These are phyloP conservation scores for Suhomyces guaymorum DNA, from an alignment of 1,139 yeast genomes.

Conservation along the genomic window DNA sequence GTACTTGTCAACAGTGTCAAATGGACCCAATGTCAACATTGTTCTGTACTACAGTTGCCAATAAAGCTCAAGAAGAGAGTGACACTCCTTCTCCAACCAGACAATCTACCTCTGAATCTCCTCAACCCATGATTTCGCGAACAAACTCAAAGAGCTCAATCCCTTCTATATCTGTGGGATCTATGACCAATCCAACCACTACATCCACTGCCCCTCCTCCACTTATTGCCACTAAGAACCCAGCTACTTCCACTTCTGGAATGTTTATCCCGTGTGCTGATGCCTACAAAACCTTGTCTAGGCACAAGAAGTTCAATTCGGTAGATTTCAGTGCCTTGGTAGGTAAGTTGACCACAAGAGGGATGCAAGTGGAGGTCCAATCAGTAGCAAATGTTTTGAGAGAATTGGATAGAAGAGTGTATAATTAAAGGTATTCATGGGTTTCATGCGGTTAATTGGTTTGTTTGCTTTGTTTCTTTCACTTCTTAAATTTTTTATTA, in stretches of 20 bases:
- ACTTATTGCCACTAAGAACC: conserved; percentile 19
- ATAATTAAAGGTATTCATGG: conserved; percentile 32
- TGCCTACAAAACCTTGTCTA: conserved; percentile 79
- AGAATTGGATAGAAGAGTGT: conserved; percentile 71
- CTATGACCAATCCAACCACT: conserved; percentile 24
- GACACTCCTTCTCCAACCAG: conserved; percentile 9
- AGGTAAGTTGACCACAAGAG: conserved; percentile 74
- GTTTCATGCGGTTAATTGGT: background rate
- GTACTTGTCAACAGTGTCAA: conserved; percentile 83
- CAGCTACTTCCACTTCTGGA: conserved; percentile 30
- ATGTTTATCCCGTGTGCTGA: conserved; percentile 85
- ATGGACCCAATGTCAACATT: conserved; percentile 85
- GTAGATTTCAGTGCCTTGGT: conserved; percentile 76
- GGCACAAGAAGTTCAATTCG: conserved; percentile 72
- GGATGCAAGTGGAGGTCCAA: conserved; percentile 87
- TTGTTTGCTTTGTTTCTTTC: conserved; percentile 1
- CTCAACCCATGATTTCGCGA: conserved; percentile 17
- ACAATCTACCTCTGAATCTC: conserved; percentile 12
- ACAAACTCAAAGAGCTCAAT: conserved; percentile 17
- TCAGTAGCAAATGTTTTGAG: conserved; percentile 81
- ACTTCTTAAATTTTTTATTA: background rate
- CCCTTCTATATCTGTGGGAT: conserved; percentile 16
- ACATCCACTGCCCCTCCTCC: conserved; percentile 25
- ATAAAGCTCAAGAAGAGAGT: conserved; percentile 37
- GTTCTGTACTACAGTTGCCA: conserved; percentile 83